Evolutionary conservation across 2,329 filamentous ascomycete genomes (phyloP).

Genomic region (Fusarium sp.): DNA sequence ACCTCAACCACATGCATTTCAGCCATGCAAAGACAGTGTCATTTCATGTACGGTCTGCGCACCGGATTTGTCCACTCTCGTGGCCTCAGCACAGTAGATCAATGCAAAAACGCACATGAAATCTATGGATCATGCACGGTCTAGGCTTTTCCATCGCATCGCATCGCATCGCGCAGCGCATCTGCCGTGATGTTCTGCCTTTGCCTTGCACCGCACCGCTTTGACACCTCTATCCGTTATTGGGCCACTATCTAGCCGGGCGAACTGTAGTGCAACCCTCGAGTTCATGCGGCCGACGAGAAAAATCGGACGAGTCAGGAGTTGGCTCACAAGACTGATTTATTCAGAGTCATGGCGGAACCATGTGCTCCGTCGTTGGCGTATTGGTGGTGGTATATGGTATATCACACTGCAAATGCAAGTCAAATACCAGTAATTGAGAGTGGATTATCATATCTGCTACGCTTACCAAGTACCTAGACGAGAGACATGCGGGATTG

Average conservation of each 20-base stretch:
- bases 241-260: constrained; percentile 28
- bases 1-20: constrained; percentile 33
- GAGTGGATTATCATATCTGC: constrained; percentile 6
- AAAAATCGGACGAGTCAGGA: constrained; percentile 30
- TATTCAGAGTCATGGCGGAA: constrained; percentile 23
- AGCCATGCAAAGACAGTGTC: constrained; percentile 36
- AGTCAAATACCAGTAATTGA: constrained; percentile 4
- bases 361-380: constrained; percentile 27
- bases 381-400: constrained; percentile 25
- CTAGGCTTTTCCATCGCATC: constrained; percentile 31
- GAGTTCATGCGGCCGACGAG: constrained; percentile 35
- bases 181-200: constrained; percentile 39
- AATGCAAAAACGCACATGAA: constrained; percentile 21
- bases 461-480: constrained; percentile 5
- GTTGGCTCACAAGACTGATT: constrained; percentile 10
- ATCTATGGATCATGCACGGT: constrained; percentile 45
- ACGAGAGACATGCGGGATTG: constrained; percentile 25
- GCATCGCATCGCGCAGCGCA: constrained; percentile 31
- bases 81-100: constrained; percentile 14
- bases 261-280: constrained; percentile 40
- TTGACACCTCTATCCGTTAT: constrained; percentile 14
- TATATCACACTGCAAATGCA: constrained; percentile 21
- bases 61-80: constrained; percentile 21
- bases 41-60: constrained; percentile 13
- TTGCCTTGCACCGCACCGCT: constrained; percentile 32